phyloP scores from a whole-genome alignment of 1,284 basidiomycete genomes.

The Leccinum laetum region DNA sequence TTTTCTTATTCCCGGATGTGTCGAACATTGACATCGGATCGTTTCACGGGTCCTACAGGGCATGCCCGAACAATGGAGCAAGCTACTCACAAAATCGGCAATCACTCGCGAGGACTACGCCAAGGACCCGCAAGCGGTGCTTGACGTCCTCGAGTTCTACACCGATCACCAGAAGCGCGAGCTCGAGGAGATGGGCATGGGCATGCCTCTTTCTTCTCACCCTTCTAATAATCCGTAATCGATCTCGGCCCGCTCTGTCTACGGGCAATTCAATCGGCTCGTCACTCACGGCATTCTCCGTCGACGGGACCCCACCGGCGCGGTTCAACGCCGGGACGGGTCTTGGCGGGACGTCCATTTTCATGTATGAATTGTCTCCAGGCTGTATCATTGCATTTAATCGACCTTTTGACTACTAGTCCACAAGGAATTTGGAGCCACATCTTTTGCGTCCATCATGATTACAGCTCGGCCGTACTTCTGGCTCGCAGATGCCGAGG shows the following conservation, averaged over 20 bases:
- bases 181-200: slow-evolving; percentile 65
- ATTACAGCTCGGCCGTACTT: slow-evolving; percentile 29
- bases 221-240: slow-evolving; percentile 8
- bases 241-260: slow-evolving; percentile 22
- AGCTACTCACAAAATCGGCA: slow-evolving; percentile 94
- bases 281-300: slow-evolving; percentile 32
- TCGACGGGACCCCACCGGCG: slow-evolving; percentile 50
- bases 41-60: slow-evolving; percentile 52
- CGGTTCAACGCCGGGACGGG: slow-evolving; percentile 71
- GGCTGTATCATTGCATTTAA: background rate
- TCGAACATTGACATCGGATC: slow-evolving; percentile 6
- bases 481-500: slow-evolving; percentile 45
- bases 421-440: slow-evolving; percentile 37
- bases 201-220: slow-evolving; percentile 23
- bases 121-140: slow-evolving; percentile 94
- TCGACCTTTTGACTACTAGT: slow-evolving; percentile 9
- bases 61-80: slow-evolving; percentile 96
- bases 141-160: slow-evolving; percentile 98
- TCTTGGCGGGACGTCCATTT: slow-evolving; percentile 60
- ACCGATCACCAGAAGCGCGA: slow-evolving; percentile 95
- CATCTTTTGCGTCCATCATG: slow-evolving; percentile 35
- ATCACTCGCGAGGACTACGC: slow-evolving; percentile 99
- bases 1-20: background rate
- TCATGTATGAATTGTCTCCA: slow-evolving; percentile 26
- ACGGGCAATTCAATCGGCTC: slow-evolving; percentile 22